A percentile compares a stretch with the other conserved stretches of the same genome.
These are phyloP conservation scores for Nakaseomyces bracarensis DNA, from an alignment of 1,139 yeast genomes.

Conservation along the genomic window DNA sequence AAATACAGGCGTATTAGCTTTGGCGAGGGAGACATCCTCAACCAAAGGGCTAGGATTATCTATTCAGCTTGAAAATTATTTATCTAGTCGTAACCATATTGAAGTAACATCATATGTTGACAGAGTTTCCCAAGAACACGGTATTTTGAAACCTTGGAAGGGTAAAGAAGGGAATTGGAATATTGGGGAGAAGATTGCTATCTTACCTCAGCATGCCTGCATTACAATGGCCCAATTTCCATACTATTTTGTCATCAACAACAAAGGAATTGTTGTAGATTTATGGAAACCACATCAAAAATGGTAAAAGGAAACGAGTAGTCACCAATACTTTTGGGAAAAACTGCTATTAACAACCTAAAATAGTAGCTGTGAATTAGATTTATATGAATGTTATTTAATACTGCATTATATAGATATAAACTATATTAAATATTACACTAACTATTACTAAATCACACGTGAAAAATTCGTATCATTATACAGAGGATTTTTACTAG, in stretches of 20 bases:
- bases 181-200: slow-evolving; percentile 46
- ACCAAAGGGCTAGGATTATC: slow-evolving; percentile 43
- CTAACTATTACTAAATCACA: no score
- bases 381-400: no score
- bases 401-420: no score
- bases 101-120: slow-evolving; percentile 45
- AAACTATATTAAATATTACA: no score
- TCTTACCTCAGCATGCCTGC: slow-evolving; percentile 69
- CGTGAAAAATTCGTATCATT: no score
- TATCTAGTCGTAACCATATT: slow-evolving; percentile 5
- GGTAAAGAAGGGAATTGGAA: slow-evolving; percentile 31
- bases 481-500: no score
- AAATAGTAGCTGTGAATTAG: no score
- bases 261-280: slow-evolving; percentile 45
- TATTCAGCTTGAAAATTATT: slow-evolving; percentile 18
- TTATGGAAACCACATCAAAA: slow-evolving; percentile 69
- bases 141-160: slow-evolving; percentile 37
- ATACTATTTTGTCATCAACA: slow-evolving; percentile 49
- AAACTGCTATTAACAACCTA: no score
- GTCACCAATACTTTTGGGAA: no score
- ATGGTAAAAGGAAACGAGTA: slow-evolving; percentile 31
- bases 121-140: slow-evolving; percentile 58
- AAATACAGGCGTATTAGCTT: slow-evolving; percentile 66
- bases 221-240: slow-evolving; percentile 61
- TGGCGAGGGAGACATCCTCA: slow-evolving; percentile 53